These are phyloP conservation scores for Isoetes engelmannii DNA, from an alignment of 83 land plant genomes.

Conservation along the genomic window DNA sequence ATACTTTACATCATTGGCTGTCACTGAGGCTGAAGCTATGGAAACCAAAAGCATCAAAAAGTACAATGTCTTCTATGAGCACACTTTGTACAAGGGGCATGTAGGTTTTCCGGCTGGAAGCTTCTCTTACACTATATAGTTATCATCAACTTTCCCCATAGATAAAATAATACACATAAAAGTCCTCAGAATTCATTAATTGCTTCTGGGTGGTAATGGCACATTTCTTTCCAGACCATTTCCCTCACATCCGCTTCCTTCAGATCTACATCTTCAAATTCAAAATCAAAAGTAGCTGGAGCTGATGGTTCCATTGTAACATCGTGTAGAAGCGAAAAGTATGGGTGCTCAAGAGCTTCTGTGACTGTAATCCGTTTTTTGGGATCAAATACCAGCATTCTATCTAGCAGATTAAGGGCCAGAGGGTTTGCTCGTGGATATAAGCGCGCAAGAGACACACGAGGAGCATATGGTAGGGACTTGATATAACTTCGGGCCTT, in stretches of 20 bases:
- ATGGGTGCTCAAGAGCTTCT: conserved; percentile 16
- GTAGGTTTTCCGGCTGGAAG: too few relatives aligned
- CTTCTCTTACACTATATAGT: too few relatives aligned
- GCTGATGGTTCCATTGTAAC: background rate
- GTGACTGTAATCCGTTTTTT: conserved; percentile 11
- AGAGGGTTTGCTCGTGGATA: conserved; percentile 8
- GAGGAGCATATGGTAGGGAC: background rate
- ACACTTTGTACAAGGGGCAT: too few relatives aligned
- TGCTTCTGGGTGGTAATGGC: conserved; percentile 8
- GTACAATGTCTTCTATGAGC: too few relatives aligned
- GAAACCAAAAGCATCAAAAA: too few relatives aligned
- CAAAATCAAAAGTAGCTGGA: conserved; percentile 9
- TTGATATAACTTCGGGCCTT: conserved; percentile 2
- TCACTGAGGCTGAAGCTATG: too few relatives aligned
- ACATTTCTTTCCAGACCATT: conserved; percentile 10
- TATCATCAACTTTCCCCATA: too few relatives aligned
- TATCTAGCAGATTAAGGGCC: background rate
- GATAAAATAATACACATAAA: too few relatives aligned
- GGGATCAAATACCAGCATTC: conserved; percentile 16
- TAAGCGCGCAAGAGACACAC: conserved; percentile 1
- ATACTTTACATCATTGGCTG: too few relatives aligned
- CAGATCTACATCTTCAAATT: conserved; percentile 10
- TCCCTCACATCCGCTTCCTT: conserved; percentile 10
- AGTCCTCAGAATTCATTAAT: too few relatives aligned
- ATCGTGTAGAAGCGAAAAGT: conserved; percentile 12